Percentiles rank a stretch among this genome's conserved stretches.
Evolutionary conservation across 768 basidiomycete species (phyloP).

Genomic region (Pluteus cervinus): DNA sequence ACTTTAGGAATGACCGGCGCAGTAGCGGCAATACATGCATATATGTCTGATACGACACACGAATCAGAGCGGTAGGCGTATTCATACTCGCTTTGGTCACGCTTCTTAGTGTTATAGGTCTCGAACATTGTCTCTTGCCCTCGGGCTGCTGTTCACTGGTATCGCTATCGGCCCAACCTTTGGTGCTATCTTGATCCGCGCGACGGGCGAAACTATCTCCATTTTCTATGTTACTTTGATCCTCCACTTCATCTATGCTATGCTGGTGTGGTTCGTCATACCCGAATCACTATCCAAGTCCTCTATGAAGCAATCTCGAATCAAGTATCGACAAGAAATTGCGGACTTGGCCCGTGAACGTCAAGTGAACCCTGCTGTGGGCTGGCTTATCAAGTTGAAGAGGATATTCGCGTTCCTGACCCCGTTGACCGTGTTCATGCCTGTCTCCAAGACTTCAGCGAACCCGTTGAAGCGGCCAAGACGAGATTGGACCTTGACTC

Average conservation of each 20-base stretch:
- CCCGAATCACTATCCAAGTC: constrained; percentile 70
- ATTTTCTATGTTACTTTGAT: constrained; percentile 65
- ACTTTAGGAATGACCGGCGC: constrained; percentile 43
- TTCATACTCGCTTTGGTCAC: neutral
- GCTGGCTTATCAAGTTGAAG: constrained; percentile 32
- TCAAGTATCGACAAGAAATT: constrained; percentile 28
- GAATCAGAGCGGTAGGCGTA: constrained; percentile 43
- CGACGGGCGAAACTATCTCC: constrained; percentile 47
- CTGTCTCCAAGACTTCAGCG: constrained; percentile 17
- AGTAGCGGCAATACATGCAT: constrained; percentile 52
- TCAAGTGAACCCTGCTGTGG: constrained; percentile 11
- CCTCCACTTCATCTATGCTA: constrained; percentile 43
- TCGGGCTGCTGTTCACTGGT: constrained; percentile 71
- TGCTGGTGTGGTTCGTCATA: constrained; percentile 50
- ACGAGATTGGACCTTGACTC: constrained; percentile 62
- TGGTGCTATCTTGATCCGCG: constrained; percentile 57
- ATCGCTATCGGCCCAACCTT: constrained; percentile 72
- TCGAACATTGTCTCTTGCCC: constrained; percentile 53
- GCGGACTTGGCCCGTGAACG: constrained; percentile 12
- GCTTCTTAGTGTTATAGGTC: constrained; percentile 34
- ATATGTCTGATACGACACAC: constrained; percentile 62
- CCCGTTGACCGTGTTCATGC: constrained; percentile 64
- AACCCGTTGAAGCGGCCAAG: constrained; percentile 34
- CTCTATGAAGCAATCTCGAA: constrained; percentile 36
- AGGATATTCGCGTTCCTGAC: constrained; percentile 56